These are phyloP conservation scores for Candida khao-thaluensis DNA, from an alignment of 805 yeast genomes.

Conservation along the genomic window DNA sequence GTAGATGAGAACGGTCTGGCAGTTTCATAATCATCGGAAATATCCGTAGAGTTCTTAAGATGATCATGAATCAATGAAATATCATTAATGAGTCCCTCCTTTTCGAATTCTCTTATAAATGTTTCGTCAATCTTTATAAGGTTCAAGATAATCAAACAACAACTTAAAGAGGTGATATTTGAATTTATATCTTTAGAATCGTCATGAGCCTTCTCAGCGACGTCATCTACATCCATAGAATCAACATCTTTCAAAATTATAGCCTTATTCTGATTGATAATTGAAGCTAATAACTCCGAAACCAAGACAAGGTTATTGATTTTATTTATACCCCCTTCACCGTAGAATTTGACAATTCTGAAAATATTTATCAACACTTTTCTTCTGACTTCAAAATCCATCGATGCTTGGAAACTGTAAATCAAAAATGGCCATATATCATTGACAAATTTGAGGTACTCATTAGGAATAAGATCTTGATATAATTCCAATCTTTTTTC, in stretches of 20 bases:
- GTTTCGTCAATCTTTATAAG: constrained; percentile 14
- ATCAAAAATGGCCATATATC: constrained; percentile 53
- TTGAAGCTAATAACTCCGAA: constrained; percentile 55
- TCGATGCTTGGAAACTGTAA: constrained; percentile 68
- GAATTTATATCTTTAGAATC: constrained; percentile 24
- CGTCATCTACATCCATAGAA: not conserved
- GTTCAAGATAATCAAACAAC: constrained; percentile 22
- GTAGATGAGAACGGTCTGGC: constrained; percentile 14
- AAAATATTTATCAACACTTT: constrained; percentile 53
- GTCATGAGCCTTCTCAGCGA: not conserved
- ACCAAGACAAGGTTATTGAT: constrained; percentile 36
- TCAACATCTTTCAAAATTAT: constrained; percentile 15
- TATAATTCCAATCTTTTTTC: constrained; percentile 31
- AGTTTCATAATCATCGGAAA: constrained; percentile 18
- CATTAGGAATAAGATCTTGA: constrained; percentile 20
- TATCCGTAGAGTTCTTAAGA: constrained; percentile 15
- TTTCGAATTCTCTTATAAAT: constrained; percentile 52
- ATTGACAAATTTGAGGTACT: constrained; percentile 39
- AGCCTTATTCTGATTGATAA: constrained; percentile 52
- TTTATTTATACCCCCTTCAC: constrained; percentile 25
- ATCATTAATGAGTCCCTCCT: constrained; percentile 72
- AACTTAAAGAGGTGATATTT: constrained; percentile 47
- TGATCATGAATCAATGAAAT: constrained; percentile 32
- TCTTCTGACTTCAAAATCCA: constrained; percentile 63
- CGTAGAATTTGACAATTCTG: constrained; percentile 47